These are phyloP conservation scores for Pyricularia sp. DNA, from an alignment of 2,329 filamentous ascomycete species.

Conservation along the genomic window DNA sequence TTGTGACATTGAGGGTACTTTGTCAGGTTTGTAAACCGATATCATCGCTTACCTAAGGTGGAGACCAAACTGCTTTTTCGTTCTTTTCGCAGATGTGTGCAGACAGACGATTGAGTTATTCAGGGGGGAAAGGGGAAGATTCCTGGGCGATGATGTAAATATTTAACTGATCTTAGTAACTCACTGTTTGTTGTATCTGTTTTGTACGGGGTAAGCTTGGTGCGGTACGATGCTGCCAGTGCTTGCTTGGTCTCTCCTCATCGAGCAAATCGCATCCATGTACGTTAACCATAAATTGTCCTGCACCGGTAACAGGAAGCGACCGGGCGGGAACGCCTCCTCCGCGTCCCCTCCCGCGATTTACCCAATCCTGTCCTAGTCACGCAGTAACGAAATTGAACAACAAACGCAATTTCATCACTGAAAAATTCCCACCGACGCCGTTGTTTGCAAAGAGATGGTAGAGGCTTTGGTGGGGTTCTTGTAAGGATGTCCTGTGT, in stretches of 20 bases:
- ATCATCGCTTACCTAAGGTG: background rate
- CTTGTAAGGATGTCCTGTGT: background rate
- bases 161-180: too few species aligned
- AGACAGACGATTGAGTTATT: too few species aligned
- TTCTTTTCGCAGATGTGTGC: too few species aligned
- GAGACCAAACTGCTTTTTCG: background rate
- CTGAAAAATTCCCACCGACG: background rate
- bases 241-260: background rate
- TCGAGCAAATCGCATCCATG: background rate
- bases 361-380: background rate
- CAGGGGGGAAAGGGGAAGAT: too few species aligned
- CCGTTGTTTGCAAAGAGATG: background rate
- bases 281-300: background rate
- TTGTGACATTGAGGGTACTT: background rate
- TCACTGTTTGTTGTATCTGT: too few species aligned
- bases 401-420: background rate
- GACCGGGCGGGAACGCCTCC: background rate
- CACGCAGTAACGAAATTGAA: background rate
- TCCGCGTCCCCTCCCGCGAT: background rate
- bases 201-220: too few species aligned
- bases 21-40: background rate
- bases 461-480: background rate
- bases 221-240: background rate
- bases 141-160: too few species aligned
- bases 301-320: background rate